These are phyloP conservation scores for Phlegmacium glaucopus DNA, from an alignment of 768 basidiomycete genomes.

Conservation along the genomic window DNA sequence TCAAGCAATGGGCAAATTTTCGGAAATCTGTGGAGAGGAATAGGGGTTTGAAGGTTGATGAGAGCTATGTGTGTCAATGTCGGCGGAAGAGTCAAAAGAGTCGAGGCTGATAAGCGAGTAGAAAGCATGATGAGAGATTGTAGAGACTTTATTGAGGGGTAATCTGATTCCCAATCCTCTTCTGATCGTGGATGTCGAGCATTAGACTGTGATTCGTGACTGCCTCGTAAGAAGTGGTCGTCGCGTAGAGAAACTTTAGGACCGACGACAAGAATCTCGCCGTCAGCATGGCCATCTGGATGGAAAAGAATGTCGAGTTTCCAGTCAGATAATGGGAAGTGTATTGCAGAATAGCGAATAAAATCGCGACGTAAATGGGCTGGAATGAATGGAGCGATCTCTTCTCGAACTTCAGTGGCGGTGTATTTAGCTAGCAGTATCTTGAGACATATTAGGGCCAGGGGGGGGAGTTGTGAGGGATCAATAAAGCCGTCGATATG, in stretches of 20 bases:
- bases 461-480: constrained; percentile 39
- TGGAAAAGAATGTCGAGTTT: constrained; percentile 51
- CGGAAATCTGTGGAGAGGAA: constrained; percentile 57
- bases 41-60: constrained; percentile 42
- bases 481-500: constrained; percentile 21
- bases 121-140: constrained; percentile 51
- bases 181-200: constrained; percentile 11
- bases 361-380: constrained; percentile 56
- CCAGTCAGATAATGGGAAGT: constrained; percentile 47
- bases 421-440: constrained; percentile 38
- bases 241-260: constrained; percentile 43
- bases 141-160: constrained; percentile 31
- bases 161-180: constrained; percentile 46
- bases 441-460: constrained; percentile 57
- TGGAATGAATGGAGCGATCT: constrained; percentile 50
- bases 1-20: constrained; percentile 57
- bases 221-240: constrained; percentile 32
- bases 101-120: constrained; percentile 38
- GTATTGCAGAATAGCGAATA: constrained; percentile 55
- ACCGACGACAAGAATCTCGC: constrained; percentile 65
- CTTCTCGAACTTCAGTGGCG: constrained; percentile 38
- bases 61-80: constrained; percentile 64
- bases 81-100: constrained; percentile 52
- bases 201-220: neutral
- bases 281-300: constrained; percentile 50